Percentiles rank a stretch among this genome's conserved stretches.
Conservation (phyloP, 768 basidiomycete species). For the Candolleomyces eurysporus region DNA sequence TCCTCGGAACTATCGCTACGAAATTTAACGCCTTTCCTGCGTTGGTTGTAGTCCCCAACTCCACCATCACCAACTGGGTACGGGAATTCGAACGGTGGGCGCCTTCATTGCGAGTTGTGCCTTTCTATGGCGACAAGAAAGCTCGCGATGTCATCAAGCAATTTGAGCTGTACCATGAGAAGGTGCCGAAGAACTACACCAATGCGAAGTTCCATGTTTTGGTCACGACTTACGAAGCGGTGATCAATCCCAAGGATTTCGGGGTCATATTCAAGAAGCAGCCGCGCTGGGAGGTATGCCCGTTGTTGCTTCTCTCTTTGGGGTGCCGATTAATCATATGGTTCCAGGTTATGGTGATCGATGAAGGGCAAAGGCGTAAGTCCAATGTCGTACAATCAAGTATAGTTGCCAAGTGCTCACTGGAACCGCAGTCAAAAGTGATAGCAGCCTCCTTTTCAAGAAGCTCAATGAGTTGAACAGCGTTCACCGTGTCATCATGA, state of each 20-base stretch:
- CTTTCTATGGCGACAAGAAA: constrained; percentile 80
- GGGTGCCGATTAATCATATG: not conserved
- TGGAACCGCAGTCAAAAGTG: constrained; percentile 68
- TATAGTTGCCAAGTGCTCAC: not conserved
- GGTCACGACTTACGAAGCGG: constrained; percentile 89
- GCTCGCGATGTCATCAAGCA: constrained; percentile 77
- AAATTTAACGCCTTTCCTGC: constrained; percentile 68
- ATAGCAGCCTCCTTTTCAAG: constrained; percentile 75
- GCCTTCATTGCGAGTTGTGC: constrained; percentile 71
- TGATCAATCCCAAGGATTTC: constrained; percentile 70
- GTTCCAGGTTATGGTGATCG: constrained; percentile 69
- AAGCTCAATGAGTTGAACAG: constrained; percentile 78
- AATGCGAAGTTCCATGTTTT: constrained; percentile 83
- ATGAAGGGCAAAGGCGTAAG: constrained; percentile 90
- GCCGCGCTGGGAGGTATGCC: constrained; percentile 79
- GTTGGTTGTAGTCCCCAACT: constrained; percentile 93
- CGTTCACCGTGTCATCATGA: constrained; percentile 84
- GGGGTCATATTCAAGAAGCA: constrained; percentile 71
- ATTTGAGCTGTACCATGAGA: constrained; percentile 75
- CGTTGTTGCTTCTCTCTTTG: not conserved
- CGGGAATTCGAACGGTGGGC: constrained; percentile 91
- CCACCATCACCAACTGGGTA: constrained; percentile 94
- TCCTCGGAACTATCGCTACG: constrained; percentile 64
- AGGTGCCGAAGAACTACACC: constrained; percentile 37
- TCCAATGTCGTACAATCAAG: constrained; percentile 9